A percentile compares a stretch with the other conserved stretches of the same genome.
Evolutionary conservation across 768 basidiomycete species (phyloP).

Genomic region (Russula lepida): DNA sequence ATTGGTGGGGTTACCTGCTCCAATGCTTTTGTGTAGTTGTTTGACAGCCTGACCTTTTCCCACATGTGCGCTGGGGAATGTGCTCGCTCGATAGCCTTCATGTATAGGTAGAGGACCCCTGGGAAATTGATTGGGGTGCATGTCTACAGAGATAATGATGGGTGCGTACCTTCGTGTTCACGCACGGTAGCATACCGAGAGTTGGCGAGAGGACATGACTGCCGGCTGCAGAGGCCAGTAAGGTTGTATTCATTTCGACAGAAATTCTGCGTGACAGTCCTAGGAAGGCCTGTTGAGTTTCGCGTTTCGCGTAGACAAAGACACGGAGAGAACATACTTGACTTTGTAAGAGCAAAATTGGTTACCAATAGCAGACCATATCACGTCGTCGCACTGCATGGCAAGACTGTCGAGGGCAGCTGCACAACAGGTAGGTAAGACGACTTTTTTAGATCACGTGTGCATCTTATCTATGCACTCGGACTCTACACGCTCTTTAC

Average conservation of each 20-base stretch:
- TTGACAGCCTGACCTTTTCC: conserved; percentile 89
- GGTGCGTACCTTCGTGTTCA: conserved; percentile 76
- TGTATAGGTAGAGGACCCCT: conserved; percentile 87
- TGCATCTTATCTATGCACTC: not conserved
- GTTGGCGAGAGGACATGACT: conserved; percentile 97
- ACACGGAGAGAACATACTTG: conserved; percentile 55
- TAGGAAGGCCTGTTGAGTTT: conserved; percentile 28
- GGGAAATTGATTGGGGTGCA: not conserved
- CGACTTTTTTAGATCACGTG: conserved; percentile 5
- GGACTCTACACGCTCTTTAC: not conserved
- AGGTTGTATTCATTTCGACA: conserved; percentile 99
- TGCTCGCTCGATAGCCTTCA: conserved; percentile 96
- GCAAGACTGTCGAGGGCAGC: not conserved
- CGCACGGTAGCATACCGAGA: conserved; percentile 97
- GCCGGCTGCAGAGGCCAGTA: conserved; percentile 88
- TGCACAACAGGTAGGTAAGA: too few relatives aligned
- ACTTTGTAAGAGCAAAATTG: conserved; percentile 99
- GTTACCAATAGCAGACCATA: conserved; percentile 91
- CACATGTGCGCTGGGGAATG: conserved; percentile 97
- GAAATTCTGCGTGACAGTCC: conserved; percentile 94
- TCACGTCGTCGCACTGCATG: conserved; percentile 97
- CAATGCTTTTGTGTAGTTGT: conserved; percentile 90
- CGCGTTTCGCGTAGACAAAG: not conserved
- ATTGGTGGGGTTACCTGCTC: conserved; percentile 60
- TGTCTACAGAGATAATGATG: not conserved